Base-by-base conservation (phyloP, 352 stramenopile species). In the Pythium aphanidermatum region DNA sequence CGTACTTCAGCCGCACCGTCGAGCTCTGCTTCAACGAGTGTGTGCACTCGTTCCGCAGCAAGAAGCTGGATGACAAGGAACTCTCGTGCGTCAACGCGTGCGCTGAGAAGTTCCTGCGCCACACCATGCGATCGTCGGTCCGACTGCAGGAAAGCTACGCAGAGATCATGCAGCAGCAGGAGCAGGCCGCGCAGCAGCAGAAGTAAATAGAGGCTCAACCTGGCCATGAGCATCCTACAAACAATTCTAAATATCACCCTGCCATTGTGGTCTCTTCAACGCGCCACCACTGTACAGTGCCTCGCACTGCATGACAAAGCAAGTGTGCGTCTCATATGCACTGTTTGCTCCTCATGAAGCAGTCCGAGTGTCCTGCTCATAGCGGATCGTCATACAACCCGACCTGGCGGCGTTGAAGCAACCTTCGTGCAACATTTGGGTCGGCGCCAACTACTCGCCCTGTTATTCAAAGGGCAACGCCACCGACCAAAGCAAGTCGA, bases 1-100 rank as follows among this genome's bases (percentile, higher is more conserved):
- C 71, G 45, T 89, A 90, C 66, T 96, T 94, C 63, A 96, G 86
- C 64, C 77, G 82, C 65, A 88, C 86, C 35, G 83, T 96, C 21
- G 85, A 93, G 60, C 68, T 88, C 24, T 96, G 85, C 64, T 95
- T 95, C 56, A 83, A 60, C 43, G 81, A 95, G 55, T 96, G 85
- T 55, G 83, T 95, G 51, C 79, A 95, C 63, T 83, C 72, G 44
- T 96, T 96, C 67, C 81, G 81, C 63, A 92, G 79, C 71, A 95
- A 96, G 74, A 90, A 92, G 60, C 55, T 96, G 54, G 79, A 94
- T 53, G 77, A 93, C 72, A 87, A 88, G 68, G 85, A 96, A 56
- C 70, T 81, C 50, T 83, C 75, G 26, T 96, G 85, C 60, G 70
- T 96, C 34, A 89, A 77, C 64, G 89, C 77, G 57, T 96, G 85